Evolutionary conservation across 768 basidiomycete species (phyloP).

Genomic region (Daedaleopsis nitida): DNA sequence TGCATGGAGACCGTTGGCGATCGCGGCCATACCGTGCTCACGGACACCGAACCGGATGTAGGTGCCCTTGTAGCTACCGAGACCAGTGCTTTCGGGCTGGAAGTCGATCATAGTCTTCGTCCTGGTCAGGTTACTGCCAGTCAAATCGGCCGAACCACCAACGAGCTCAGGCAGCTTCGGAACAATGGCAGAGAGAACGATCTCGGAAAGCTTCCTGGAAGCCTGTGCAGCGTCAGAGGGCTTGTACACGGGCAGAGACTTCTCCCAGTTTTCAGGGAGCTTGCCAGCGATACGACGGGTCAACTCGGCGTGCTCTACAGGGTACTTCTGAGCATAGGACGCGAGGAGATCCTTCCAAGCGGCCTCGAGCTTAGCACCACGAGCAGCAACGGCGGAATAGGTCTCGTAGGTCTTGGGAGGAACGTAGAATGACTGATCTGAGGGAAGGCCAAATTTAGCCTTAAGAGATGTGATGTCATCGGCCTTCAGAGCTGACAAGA

Average conservation of each 20-base stretch:
- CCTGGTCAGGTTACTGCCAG: conserved; percentile 90
- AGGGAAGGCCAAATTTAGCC: conserved; percentile 79
- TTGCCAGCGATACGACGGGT: conserved; percentile 80
- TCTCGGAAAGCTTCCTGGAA: conserved; percentile 91
- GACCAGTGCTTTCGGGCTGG: conserved; percentile 83
- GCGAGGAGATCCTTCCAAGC: conserved; percentile 73
- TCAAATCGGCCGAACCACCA: conserved; percentile 90
- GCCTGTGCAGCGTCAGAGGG: conserved; percentile 82
- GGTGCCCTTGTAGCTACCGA: conserved; percentile 83
- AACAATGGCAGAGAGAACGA: conserved; percentile 75
- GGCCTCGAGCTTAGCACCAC: conserved; percentile 72
- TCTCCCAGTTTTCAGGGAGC: conserved; percentile 87
- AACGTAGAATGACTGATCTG: conserved; percentile 76
- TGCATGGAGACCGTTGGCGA: conserved; percentile 86
- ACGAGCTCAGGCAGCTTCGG: conserved; percentile 80
- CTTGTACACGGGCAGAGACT: conserved; percentile 82
- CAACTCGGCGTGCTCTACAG: conserved; percentile 84
- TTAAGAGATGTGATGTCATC: conserved; percentile 88
- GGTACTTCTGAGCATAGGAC: conserved; percentile 76
- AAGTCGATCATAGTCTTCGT: conserved; percentile 86
- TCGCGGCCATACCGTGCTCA: conserved; percentile 96
- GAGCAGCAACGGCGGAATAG: conserved; percentile 67
- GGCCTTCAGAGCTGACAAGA: conserved; percentile 74
- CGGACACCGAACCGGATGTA: conserved; percentile 97
- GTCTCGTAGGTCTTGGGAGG: conserved; percentile 70